phyloP scores from a whole-genome alignment of 495 filamentous ascomycete species.

The Podospora bellae-mahoneyi region DNA sequence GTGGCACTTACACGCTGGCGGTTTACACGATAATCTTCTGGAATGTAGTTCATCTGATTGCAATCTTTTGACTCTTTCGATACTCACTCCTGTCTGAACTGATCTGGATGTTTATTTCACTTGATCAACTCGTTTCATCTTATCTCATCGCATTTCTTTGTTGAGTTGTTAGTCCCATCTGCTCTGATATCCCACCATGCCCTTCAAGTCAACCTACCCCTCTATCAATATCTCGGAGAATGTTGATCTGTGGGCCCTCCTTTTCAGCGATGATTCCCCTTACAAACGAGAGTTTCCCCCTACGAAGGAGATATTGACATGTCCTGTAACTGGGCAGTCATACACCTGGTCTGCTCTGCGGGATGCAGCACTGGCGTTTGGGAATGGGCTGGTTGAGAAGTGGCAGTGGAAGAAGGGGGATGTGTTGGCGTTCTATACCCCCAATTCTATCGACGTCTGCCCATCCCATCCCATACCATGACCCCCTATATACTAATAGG shows the following conservation, averaged over 20 bases:
- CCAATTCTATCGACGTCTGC: conserved; percentile 59
- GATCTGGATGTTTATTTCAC: not conserved
- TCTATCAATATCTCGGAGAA: conserved; percentile 57
- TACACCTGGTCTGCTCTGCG: conserved; percentile 73
- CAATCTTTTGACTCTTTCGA: too few species aligned
- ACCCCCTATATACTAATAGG: not conserved
- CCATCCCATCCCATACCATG: not conserved
- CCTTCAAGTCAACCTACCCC: conserved; percentile 54
- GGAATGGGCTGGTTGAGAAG: conserved; percentile 64
- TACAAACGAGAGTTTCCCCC: conserved; percentile 18
- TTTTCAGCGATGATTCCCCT: conserved; percentile 49
- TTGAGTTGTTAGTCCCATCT: not conserved
- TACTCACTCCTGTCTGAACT: too few species aligned
- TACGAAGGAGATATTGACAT: conserved; percentile 66
- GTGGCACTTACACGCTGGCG: not conserved
- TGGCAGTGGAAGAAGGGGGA: conserved; percentile 83
- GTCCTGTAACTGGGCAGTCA: conserved; percentile 66
- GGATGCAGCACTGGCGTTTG: conserved; percentile 67
- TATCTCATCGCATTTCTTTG: not conserved
- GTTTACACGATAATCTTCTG: not conserved
- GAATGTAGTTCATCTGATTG: not conserved
- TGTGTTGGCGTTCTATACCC: conserved; percentile 64
- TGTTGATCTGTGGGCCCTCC: conserved; percentile 68
- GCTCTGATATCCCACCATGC: conserved; percentile 40
- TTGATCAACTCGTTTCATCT: not conserved